These are phyloP conservation scores for Acaromyces ingoldii DNA, from an alignment of 1,284 basidiomycete species.

Conservation along the genomic window DNA sequence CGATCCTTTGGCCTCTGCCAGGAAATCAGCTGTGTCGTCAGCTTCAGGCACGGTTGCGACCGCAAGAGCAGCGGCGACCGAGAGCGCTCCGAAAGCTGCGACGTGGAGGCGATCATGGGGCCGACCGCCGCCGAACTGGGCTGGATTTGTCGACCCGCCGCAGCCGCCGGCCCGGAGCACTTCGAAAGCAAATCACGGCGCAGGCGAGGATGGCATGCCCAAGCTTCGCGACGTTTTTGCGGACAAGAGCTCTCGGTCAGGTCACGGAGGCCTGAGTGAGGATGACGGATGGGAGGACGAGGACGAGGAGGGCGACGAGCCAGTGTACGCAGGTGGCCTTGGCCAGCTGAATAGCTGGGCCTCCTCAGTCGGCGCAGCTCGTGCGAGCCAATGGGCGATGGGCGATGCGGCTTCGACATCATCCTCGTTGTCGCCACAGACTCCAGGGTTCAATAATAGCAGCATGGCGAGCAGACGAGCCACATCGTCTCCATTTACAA, in stretches of 20 bases:
- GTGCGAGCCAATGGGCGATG: background rate
- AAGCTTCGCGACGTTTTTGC: constrained; percentile 44
- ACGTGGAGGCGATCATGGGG: constrained; percentile 43
- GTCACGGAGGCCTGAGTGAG: no score
- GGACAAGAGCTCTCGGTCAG: constrained; percentile 18
- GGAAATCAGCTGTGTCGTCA: no score
- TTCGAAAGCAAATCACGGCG: background rate
- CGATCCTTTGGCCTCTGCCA: background rate
- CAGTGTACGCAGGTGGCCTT: constrained; percentile 31
- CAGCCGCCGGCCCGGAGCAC: constrained; percentile 8
- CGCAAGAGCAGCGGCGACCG: background rate
- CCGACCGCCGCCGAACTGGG: constrained; percentile 42
- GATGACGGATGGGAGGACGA: constrained; percentile 44
- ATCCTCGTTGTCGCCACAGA: background rate
- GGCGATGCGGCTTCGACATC: background rate
- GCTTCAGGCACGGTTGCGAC: no score
- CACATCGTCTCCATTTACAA: no score
- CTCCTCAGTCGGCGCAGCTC: background rate
- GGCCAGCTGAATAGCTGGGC: constrained; percentile 30
- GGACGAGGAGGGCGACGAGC: constrained; percentile 41
- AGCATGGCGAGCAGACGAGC: no score
- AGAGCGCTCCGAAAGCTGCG: constrained; percentile 13
- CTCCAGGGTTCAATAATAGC: background rate
- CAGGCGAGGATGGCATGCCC: constrained; percentile 3
- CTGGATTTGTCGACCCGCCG: constrained; percentile 31